phyloP scores from a whole-genome alignment of 257 asterid genomes.

The Coffea eugenioides region DNA sequence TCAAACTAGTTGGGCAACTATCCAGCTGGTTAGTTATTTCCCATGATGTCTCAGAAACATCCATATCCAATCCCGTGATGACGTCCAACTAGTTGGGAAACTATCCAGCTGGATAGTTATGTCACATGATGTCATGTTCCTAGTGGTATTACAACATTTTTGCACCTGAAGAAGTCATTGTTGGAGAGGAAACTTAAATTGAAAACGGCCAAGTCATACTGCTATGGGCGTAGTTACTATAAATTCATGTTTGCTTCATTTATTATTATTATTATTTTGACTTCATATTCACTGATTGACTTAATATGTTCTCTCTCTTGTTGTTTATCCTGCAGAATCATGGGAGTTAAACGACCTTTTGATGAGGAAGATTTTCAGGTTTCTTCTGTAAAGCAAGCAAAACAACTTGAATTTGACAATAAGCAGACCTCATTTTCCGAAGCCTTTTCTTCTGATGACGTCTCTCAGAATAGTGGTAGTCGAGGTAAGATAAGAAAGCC shows the following conservation, averaged over 20 bases:
- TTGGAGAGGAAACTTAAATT: neutral
- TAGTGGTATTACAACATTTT: neutral
- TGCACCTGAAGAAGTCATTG: neutral
- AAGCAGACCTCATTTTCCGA: constrained; percentile 23
- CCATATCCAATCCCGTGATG: neutral
- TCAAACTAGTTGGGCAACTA: neutral
- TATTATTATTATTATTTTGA: too few relatives aligned
- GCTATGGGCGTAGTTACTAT: neutral
- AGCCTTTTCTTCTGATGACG: constrained; percentile 29
- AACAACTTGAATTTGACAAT: constrained; percentile 36
- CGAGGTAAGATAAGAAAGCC: constrained; percentile 34
- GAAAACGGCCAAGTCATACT: neutral
- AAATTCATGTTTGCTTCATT: neutral
- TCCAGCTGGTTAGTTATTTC: neutral
- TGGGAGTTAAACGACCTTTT: constrained; percentile 68
- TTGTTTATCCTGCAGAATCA: constrained; percentile 24
- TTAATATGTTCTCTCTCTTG: neutral
- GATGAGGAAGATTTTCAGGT: constrained; percentile 55
- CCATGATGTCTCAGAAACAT: neutral
- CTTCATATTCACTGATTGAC: neutral
- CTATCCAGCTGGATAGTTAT: neutral
- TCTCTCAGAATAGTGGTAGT: constrained; percentile 19
- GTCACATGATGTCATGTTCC: too few relatives aligned
- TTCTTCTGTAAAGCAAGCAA: constrained; percentile 58
- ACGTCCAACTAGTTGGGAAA: neutral